These are phyloP conservation scores for Geotrichum histeridarum DNA, from an alignment of 1,139 yeast species.

Conservation along the genomic window DNA sequence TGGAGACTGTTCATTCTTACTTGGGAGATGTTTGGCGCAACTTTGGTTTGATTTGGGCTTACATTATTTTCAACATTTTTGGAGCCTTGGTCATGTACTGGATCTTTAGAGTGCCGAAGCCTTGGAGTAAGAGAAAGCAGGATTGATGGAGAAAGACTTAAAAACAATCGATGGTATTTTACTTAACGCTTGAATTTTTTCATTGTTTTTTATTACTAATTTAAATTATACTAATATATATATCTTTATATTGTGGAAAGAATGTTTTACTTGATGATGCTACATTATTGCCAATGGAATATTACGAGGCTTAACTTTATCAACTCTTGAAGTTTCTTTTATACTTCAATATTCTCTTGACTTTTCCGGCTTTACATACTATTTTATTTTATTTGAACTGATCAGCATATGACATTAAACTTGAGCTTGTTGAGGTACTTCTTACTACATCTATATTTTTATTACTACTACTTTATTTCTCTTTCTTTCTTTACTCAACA, in stretches of 20 bases:
- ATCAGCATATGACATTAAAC: too few relatives aligned
- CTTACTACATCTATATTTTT: too few relatives aligned
- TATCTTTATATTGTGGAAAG: neutral
- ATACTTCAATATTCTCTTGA: too few relatives aligned
- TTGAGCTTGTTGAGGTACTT: too few relatives aligned
- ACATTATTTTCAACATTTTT: conserved; percentile 48
- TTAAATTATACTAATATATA: too few relatives aligned
- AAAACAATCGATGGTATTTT: neutral
- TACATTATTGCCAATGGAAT: neutral
- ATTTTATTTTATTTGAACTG: too few relatives aligned
- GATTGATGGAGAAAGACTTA: neutral
- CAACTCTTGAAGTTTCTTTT: too few relatives aligned
- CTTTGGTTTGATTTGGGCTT: conserved; percentile 52
- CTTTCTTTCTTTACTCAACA: too few relatives aligned
- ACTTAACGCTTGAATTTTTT: neutral
- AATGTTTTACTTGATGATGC: neutral
- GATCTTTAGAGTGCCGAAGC: conserved; percentile 69
- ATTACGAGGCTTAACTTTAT: too few relatives aligned
- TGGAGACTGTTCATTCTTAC: conserved; percentile 43
- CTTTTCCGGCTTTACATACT: too few relatives aligned
- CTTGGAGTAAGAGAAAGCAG: conserved; percentile 26
- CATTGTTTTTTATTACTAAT: neutral
- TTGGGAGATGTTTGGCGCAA: conserved; percentile 55
- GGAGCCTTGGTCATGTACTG: conserved; percentile 59
- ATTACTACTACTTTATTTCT: too few relatives aligned